Evolutionary conservation across 2,329 filamentous ascomycete species (phyloP), one percentile per base, ranked within the genome.

Genomic region (Rutstroemia sp.): DNA sequence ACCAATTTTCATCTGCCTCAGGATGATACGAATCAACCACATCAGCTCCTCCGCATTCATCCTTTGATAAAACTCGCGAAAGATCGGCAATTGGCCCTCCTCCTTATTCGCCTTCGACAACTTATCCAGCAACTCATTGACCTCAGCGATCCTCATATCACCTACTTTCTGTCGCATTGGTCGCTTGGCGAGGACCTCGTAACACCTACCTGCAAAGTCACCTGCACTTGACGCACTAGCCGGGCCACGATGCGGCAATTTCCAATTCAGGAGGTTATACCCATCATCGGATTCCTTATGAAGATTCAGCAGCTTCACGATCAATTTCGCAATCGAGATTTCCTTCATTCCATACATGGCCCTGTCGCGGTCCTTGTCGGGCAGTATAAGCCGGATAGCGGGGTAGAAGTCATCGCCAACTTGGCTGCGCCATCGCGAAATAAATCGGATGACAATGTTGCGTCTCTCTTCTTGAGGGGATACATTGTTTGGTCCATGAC

Each of bases 321-420:
- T 77, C 19, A 97, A 74, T 69, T 91, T 96, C 9, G 87, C 92
- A 58, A 99, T 91, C 5, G 86, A 82, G 69, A 87, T 92, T 74
- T 99, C 94, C 69, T 97, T 97, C 42, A 99, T 77, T 0, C 92
- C 90, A 67, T 97, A 99, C 76, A 96, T 91, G 18, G 88, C 87
- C 49, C 94, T 83, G 66, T 97, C 91, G 41, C 91, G 83, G 68
- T 99, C 94, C 69, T 95, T 95, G 66, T 95, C 90, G 0, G 92
- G 92, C 3, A 96, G 78, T 57, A 97, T 96, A 48, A 99, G 80
- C 19, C 94, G 85, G 71, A 99, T 81, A 1, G 90, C 92, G 0
- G 94, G 94, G 68, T 94, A 97, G 65, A 99, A 89, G 71, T 99
- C 94, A 64, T 90, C 76, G 25, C 94, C 94, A 21, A 96, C 92